Conservation (phyloP, 2,329 filamentous ascomycete genomes). For the Thermothelomyces thermophilus region DNA sequence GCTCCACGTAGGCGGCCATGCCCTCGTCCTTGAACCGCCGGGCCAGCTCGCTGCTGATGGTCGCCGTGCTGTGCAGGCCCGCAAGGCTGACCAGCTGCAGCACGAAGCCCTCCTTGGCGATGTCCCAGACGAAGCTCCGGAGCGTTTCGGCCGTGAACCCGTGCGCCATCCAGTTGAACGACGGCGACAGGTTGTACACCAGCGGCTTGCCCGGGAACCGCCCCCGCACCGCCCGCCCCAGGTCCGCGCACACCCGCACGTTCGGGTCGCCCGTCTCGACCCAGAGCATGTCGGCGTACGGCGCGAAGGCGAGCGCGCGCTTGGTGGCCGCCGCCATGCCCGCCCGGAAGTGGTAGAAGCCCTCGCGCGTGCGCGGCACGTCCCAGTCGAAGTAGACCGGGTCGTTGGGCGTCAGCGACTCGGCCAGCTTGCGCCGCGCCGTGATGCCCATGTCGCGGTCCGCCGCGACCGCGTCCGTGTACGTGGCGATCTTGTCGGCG, state of each 20-base stretch:
- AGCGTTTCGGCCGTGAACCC: constrained; percentile 79
- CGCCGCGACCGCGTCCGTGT: constrained; percentile 53
- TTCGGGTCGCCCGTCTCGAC: constrained; percentile 90
- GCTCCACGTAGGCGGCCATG: constrained; percentile 95
- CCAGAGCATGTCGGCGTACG: constrained; percentile 93
- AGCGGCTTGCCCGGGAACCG: constrained; percentile 73
- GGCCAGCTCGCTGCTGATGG: constrained; percentile 66
- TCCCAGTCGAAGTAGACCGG: constrained; percentile 80
- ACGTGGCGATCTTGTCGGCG: constrained; percentile 55
- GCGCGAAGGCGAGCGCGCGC: constrained; percentile 83
- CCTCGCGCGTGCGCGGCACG: constrained; percentile 85
- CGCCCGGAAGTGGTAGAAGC: constrained; percentile 83
- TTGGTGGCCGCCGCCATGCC: constrained; percentile 85
- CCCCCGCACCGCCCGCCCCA: constrained; percentile 68
- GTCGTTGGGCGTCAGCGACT: constrained; percentile 55
- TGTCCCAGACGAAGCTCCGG: constrained; percentile 92
- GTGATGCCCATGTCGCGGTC: constrained; percentile 72
- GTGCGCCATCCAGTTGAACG: constrained; percentile 98
- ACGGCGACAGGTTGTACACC: constrained; percentile 93
- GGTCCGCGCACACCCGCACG: constrained; percentile 63
- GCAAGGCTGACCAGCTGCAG: constrained; percentile 62
- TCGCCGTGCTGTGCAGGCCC: constrained; percentile 59
- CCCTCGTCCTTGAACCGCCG: constrained; percentile 80
- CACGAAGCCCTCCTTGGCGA: constrained; percentile 78
- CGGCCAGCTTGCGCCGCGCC: constrained; percentile 67